Percentiles rank a stretch among this genome's conserved stretches.
Conservation (phyloP, 306 rosid species). For the Citrullus amarus region DNA sequence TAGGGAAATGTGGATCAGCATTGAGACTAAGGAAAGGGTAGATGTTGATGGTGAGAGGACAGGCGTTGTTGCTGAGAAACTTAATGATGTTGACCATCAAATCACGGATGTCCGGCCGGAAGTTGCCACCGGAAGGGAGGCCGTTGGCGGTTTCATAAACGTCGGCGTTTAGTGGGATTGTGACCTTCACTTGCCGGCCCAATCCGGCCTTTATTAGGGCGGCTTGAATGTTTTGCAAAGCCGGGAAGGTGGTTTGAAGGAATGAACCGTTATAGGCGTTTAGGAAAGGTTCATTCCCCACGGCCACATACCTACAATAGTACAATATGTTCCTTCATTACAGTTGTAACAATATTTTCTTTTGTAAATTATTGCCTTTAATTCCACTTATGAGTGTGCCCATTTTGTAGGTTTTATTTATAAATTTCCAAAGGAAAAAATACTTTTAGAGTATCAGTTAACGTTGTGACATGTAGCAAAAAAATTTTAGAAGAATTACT, state of each 20-base stretch:
- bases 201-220: slow-evolving; percentile 83
- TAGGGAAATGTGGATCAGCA: slow-evolving; percentile 81
- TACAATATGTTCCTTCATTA: too few relatives aligned
- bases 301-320: slow-evolving; percentile 50
- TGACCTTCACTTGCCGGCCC: slow-evolving; percentile 77
- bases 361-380: too few relatives aligned
- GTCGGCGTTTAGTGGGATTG: slow-evolving; percentile 83
- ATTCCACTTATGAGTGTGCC: too few relatives aligned
- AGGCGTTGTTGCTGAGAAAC: slow-evolving; percentile 48
- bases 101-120: slow-evolving; percentile 55
- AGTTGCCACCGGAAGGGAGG: slow-evolving; percentile 78
- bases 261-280: slow-evolving; percentile 51
- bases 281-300: slow-evolving; percentile 90
- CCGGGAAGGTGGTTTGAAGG: slow-evolving; percentile 54
- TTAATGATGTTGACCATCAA: slow-evolving; percentile 55
- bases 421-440: too few relatives aligned
- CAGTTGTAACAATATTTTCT: too few relatives aligned
- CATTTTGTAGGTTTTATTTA: too few relatives aligned
- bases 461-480: too few relatives aligned
- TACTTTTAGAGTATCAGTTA: too few relatives aligned
- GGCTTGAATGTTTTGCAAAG: slow-evolving; percentile 82
- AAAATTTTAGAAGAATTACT: too few relatives aligned
- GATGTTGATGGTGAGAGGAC: slow-evolving; percentile 71
- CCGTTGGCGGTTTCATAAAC: slow-evolving; percentile 57
- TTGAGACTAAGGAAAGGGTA: slow-evolving; percentile 94